A percentile compares a stretch with the other conserved stretches of the same genome.
phyloP scores from a whole-genome alignment of 257 asterid species.

The Petrea volubilis region DNA sequence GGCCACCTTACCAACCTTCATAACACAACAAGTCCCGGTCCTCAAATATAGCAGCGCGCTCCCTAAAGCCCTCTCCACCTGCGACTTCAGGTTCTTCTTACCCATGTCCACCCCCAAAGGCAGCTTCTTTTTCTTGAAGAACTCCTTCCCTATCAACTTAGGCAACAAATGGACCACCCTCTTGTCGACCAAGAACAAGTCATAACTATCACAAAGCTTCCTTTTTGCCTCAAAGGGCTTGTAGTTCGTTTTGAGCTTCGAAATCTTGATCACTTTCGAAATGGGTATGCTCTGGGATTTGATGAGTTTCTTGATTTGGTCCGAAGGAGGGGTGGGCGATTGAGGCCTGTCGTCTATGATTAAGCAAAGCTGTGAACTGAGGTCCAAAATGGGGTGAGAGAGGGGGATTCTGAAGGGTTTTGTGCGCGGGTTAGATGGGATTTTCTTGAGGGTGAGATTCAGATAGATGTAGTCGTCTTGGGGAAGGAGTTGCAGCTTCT shows the following conservation, averaged over 20 bases:
- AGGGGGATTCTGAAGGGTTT: conserved; percentile 62
- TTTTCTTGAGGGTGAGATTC: conserved; percentile 67
- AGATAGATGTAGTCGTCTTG: conserved; percentile 76
- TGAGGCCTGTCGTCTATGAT: conserved; percentile 73
- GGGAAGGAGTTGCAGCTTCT: conserved; percentile 69
- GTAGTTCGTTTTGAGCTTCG: conserved; percentile 73
- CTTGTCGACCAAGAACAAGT: conserved; percentile 71
- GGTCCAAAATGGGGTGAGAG: conserved; percentile 50
- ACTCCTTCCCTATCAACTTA: conserved; percentile 72
- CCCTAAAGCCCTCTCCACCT: conserved; percentile 68
- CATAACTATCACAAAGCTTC: conserved; percentile 77
- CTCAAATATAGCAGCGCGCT: conserved; percentile 60
- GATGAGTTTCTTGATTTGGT: conserved; percentile 57
- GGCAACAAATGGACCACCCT: conserved; percentile 84
- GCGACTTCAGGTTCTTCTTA: conserved; percentile 61
- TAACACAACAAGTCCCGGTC: conserved; percentile 80
- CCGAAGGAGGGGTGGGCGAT: conserved; percentile 53
- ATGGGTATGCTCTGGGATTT: conserved; percentile 57
- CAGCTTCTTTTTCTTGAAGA: conserved; percentile 82
- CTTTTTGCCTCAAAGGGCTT: conserved; percentile 78
- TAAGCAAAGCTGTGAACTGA: conserved; percentile 54
- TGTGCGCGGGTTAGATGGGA: conserved; percentile 69
- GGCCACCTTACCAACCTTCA: conserved; percentile 70
- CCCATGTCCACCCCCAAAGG: conserved; percentile 80
- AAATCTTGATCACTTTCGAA: conserved; percentile 58